Evolutionary conservation across 176 grass and related monocot species (phyloP).

Genomic region (Carex kokanica): DNA sequence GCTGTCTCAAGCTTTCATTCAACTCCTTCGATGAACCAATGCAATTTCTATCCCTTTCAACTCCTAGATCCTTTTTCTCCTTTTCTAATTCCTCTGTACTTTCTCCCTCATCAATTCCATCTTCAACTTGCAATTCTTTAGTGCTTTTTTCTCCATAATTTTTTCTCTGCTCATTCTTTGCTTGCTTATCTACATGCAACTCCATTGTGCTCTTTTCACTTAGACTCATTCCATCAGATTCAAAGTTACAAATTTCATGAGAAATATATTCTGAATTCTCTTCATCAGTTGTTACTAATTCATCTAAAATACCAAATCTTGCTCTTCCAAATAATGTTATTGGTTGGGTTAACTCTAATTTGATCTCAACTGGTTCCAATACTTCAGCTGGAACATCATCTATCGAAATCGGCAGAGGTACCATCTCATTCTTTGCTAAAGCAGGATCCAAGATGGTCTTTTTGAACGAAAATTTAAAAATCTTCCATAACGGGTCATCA

Average conservation of each 20-base stretch:
- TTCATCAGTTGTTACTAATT: slow-evolving; percentile 49
- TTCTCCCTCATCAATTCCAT: neutral
- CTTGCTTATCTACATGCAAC: slow-evolving; percentile 13
- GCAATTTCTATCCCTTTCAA: neutral
- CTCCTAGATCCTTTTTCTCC: neutral
- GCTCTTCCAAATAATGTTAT: slow-evolving; percentile 89
- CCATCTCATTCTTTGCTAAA: slow-evolving; percentile 17
- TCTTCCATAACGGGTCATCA: slow-evolving; percentile 69
- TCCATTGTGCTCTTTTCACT: slow-evolving; percentile 3
- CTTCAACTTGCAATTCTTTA: neutral
- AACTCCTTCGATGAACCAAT: slow-evolving; percentile 55
- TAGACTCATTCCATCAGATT: neutral
- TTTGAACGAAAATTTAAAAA: slow-evolving; percentile 48
- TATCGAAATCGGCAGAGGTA: slow-evolving; percentile 20
- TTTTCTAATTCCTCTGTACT: neutral
- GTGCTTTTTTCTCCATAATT: neutral
- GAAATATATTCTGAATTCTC: slow-evolving; percentile 37
- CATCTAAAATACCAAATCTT: slow-evolving; percentile 58
- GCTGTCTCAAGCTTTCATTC: slow-evolving; percentile 68
- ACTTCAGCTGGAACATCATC: slow-evolving; percentile 30
- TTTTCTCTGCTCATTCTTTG: neutral
- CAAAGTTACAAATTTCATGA: neutral
- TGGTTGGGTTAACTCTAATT: slow-evolving; percentile 41
- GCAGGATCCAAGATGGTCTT: slow-evolving; percentile 32
- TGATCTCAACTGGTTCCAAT: slow-evolving; percentile 43